Percentiles rank a stretch among this genome's conserved stretches.
phyloP scores from a whole-genome alignment of 176 grass and related monocot species.

The Tillandsia fasciculata region DNA sequence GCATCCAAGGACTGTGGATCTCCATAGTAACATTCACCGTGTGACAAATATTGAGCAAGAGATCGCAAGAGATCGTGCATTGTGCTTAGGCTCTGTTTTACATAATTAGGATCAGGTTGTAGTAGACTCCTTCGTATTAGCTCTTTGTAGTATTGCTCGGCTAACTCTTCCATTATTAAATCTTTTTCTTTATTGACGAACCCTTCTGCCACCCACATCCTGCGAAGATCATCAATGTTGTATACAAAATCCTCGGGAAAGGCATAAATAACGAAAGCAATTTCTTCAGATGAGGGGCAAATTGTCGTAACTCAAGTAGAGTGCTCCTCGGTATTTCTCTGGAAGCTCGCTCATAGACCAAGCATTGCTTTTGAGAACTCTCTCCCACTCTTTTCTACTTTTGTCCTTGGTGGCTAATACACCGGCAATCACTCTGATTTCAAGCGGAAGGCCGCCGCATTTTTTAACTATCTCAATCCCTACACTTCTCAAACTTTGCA shows the following conservation, averaged over 20 bases:
- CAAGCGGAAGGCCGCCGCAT: no score
- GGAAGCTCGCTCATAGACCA: no score
- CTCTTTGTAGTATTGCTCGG: constrained; percentile 30
- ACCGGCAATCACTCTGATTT: no score
- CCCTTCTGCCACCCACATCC: constrained; percentile 31
- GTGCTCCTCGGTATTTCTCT: no score
- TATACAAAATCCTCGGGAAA: not conserved
- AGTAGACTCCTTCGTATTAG: constrained; percentile 31
- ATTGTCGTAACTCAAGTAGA: no score
- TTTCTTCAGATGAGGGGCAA: not conserved
- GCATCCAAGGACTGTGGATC: not conserved
- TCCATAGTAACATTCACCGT: constrained; percentile 18
- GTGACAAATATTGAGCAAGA: constrained; percentile 19
- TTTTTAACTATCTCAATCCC: no score
- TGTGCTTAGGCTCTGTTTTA: accelerated
- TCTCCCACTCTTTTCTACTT: no score
- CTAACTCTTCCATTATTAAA: constrained; percentile 30
- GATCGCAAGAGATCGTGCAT: constrained; percentile 34
- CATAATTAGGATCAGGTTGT: not conserved
- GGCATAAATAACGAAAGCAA: constrained; percentile 39
- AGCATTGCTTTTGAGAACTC: no score
- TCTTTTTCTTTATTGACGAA: constrained; percentile 8
- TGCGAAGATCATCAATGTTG: not conserved
- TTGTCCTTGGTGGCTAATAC: no score
- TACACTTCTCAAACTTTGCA: no score